These are phyloP conservation scores for Albatrellus ellisii DNA, from an alignment of 768 basidiomycete species.

Conservation along the genomic window DNA sequence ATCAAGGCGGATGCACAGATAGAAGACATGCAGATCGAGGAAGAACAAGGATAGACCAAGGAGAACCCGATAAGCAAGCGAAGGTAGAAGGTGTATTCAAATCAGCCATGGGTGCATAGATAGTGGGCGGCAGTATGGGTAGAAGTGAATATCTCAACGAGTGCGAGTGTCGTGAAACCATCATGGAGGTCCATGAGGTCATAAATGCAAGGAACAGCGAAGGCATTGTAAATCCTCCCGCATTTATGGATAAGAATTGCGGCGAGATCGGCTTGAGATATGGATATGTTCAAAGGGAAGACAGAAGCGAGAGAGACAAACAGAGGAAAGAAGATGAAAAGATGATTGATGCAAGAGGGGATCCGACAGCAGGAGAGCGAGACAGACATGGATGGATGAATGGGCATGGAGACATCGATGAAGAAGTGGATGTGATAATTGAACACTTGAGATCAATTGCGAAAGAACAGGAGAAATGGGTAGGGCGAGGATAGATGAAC, in stretches of 20 bases:
- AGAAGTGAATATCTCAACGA: background rate
- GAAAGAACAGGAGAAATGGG: slow-evolving; percentile 11
- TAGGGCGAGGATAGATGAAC: slow-evolving; percentile 12
- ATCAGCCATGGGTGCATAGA: background rate
- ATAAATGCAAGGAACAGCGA: background rate
- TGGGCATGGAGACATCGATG: slow-evolving; percentile 6
- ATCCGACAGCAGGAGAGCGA: slow-evolving; percentile 12
- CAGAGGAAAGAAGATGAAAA: slow-evolving; percentile 1
- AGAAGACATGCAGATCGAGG: background rate
- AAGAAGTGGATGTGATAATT: slow-evolving; percentile 3
- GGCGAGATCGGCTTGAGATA: slow-evolving; percentile 4
- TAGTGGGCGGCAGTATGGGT: background rate
- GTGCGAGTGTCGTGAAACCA: background rate
- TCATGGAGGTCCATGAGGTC: slow-evolving; percentile 1
- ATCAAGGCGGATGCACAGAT: slow-evolving; percentile 1
- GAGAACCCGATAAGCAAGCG: background rate
- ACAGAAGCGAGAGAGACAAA: background rate
- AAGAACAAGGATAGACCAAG: background rate
- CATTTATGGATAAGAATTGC: slow-evolving; percentile 1
- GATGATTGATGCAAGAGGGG: slow-evolving; percentile 7
- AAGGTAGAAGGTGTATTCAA: background rate
- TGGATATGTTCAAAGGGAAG: background rate
- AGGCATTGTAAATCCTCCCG: background rate
- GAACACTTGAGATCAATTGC: slow-evolving; percentile 6
- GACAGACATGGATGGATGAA: slow-evolving; percentile 3